Evolutionary conservation across 163 green algal genomes (phyloP).

Genomic region (Scenedesmus sp.): DNA sequence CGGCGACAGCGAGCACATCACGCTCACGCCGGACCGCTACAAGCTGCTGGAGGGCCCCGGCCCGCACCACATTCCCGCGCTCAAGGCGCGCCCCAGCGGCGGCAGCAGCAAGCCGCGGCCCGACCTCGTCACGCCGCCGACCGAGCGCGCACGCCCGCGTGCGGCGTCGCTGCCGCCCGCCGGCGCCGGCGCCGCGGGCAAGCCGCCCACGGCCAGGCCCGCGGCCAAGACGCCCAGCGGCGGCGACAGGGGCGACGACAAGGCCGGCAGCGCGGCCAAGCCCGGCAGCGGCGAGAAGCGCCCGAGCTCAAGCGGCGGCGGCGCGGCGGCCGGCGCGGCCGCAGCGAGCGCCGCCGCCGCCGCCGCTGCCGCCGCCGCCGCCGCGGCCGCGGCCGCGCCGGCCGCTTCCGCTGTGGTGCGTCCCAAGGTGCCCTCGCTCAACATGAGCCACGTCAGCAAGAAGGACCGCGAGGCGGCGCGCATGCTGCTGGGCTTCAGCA

Average conservation of each 20-base stretch:
- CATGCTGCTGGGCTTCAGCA: conserved; percentile 39
- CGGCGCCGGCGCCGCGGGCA: too few relatives aligned
- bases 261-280: too few relatives aligned
- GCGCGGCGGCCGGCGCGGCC: too few relatives aligned
- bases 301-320: too few relatives aligned
- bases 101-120: background rate
- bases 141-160: too few relatives aligned
- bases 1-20: background rate
- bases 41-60: background rate
- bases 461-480: conserved; percentile 35
- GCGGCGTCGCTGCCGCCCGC: background rate
- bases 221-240: too few relatives aligned
- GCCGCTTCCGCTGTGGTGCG: background rate
- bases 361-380: too few relatives aligned
- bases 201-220: too few relatives aligned
- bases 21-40: conserved; percentile 5
- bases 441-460: conserved; percentile 46
- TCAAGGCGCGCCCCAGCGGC: background rate
- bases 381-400: too few relatives aligned
- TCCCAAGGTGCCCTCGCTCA: conserved; percentile 25
- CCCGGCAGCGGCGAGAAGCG: too few relatives aligned
- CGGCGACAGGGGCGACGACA: too few relatives aligned
- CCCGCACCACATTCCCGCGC: background rate
- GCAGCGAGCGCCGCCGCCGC: too few relatives aligned
- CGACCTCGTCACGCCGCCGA: background rate